Evolutionary conservation across 768 basidiomycete species (phyloP).

Genomic region (Cystobasidium onofrii): DNA sequence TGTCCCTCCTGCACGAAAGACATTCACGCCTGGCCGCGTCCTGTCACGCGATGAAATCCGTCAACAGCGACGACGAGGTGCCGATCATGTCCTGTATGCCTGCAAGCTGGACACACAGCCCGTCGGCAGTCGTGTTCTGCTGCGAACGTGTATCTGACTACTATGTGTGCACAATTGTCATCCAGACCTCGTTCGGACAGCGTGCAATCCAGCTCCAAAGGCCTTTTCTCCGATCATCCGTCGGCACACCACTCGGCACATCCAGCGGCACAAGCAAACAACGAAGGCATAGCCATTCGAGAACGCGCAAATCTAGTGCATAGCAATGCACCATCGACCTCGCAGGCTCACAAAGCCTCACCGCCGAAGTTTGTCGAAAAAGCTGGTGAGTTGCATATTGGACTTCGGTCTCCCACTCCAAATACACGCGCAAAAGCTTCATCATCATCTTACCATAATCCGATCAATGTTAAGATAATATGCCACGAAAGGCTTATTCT

Average conservation of each 20-base stretch:
- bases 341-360: no score
- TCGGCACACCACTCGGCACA: no score
- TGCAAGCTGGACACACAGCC: no score
- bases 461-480: background rate
- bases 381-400: no score
- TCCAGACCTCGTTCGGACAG: background rate
- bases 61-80: background rate
- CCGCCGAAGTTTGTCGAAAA: no score
- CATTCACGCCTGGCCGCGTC: constrained; percentile 23
- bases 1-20: background rate
- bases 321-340: background rate
- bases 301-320: no score
- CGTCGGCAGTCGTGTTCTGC: background rate
- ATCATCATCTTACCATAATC: no score
- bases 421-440: no score
- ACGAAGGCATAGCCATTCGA: no score
- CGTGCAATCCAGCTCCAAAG: background rate
- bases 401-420: no score
- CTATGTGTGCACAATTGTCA: background rate
- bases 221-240: background rate
- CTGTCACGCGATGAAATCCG: constrained; percentile 22
- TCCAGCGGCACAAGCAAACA: no score
- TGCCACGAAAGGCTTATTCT: no score
- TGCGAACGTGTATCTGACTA: background rate
- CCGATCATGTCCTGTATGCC: background rate